Evolutionary conservation across 352 stramenopile genomes (phyloP), one percentile per base, ranked within the genome.

Genomic region (Phytophthora vignae): DNA sequence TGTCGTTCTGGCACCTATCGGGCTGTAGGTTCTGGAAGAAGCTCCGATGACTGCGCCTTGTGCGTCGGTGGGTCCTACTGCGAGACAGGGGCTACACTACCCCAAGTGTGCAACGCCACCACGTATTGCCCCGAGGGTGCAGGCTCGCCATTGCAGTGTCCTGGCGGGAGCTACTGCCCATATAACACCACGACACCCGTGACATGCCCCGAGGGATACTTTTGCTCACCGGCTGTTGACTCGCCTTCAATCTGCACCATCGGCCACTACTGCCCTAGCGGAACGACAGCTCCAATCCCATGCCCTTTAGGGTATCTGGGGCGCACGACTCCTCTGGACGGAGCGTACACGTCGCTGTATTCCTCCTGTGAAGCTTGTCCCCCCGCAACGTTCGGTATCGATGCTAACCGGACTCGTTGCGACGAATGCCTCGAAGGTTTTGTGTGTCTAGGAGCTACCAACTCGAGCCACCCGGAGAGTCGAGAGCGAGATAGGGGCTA

Each of bases 221-320:
- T 90, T 36, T 98, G 95, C 60, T 69, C 84, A 4, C 66, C 66
- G 1, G 70, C 53, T 7, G 80, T 83, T 9, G 71, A 61, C 1
- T 60, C 67, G 0, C 77, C 81, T 0, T 84, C 69, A 1, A 48
- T 55, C 5, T 97, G 88, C 53, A 73, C 68, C 0, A 71, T 82
- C 53, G 88, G 90, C 0, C 81, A 90, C 54, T 97, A 96, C 54
- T 97, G 90, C 44, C 89, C 91, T 1, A 48, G n/a, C 21, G 80
- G 72, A 48, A 88, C 86, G 4, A 64, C 59, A 33, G 76, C 64
- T 0, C 84, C 91, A 29, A 69, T 93, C 14, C 84, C 89, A 5
- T 98, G 93, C 69, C 91, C 90, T 8, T 65, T 94, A 2, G 92
- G 92, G 2, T 96, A 88, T 31, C 70, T 88, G 12, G 90, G 85